These are phyloP conservation scores for Didymella arachidicola DNA, from an alignment of 2,329 filamentous ascomycete genomes.

Conservation along the genomic window DNA sequence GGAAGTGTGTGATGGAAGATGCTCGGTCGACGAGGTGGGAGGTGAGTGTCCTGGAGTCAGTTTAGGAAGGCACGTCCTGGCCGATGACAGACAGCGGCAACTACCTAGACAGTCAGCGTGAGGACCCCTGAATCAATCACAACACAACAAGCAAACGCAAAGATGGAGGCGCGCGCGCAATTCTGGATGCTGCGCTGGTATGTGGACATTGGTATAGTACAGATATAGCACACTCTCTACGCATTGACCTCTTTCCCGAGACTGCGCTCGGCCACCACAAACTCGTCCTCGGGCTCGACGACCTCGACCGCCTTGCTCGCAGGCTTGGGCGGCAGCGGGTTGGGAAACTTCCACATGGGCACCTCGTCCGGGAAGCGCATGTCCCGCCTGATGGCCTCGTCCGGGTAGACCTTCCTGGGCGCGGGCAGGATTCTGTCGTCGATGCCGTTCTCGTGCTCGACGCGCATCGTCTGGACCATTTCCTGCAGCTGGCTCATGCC, in stretches of 20 bases:
- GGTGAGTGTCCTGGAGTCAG: background rate
- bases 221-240: slow-evolving; percentile 12
- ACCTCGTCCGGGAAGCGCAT: slow-evolving; percentile 42
- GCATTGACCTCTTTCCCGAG: slow-evolving; percentile 19
- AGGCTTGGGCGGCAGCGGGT: slow-evolving; percentile 23
- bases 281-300: slow-evolving; percentile 16
- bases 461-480: slow-evolving; percentile 57
- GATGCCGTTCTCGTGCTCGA: slow-evolving; percentile 32
- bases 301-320: slow-evolving; percentile 13
- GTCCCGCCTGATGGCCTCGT: slow-evolving; percentile 33
- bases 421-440: slow-evolving; percentile 39
- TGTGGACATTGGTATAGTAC: slow-evolving; percentile 26
- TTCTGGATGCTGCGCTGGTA: slow-evolving; percentile 1
- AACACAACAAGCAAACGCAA: background rate
- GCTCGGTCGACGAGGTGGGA: too few relatives aligned
- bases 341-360: slow-evolving; percentile 34
- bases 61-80: background rate
- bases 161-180: background rate
- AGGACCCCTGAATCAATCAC: too few relatives aligned
- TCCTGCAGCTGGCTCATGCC: slow-evolving; percentile 73
- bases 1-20: too few relatives aligned
- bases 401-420: slow-evolving; percentile 45
- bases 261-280: slow-evolving; percentile 16
- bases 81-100: too few relatives aligned
- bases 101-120: too few relatives aligned